Conservation (phyloP, 768 basidiomycete genomes). For the Termitomyces sp. region DNA sequence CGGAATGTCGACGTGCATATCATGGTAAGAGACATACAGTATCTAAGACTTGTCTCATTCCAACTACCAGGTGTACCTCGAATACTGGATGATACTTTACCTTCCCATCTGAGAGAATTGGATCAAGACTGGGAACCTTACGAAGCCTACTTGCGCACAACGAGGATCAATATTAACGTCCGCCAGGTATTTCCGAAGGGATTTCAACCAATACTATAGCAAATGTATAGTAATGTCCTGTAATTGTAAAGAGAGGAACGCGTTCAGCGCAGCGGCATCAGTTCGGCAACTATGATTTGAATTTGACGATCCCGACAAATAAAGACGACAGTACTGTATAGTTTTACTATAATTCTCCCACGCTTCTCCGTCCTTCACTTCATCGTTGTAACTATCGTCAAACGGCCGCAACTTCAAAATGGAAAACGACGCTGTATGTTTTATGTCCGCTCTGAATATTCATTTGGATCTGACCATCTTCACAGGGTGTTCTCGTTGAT, state of each 20-base stretch:
- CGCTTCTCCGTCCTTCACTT: constrained; percentile 18
- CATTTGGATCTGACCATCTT: neutral
- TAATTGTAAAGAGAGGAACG: neutral
- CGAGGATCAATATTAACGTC: constrained; percentile 89
- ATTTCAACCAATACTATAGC: constrained; percentile 30
- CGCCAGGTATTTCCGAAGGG: constrained; percentile 82
- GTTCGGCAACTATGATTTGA: constrained; percentile 1
- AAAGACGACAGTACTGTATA: constrained; percentile 24
- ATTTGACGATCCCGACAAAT: neutral
- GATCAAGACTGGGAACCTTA: constrained; percentile 54
- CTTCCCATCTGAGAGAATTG: constrained; percentile 44
- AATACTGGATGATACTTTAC: constrained; percentile 77
- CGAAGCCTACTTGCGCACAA: constrained; percentile 54
- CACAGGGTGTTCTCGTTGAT: constrained; percentile 94
- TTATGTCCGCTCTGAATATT: neutral
- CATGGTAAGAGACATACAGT: constrained; percentile 61
- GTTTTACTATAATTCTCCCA: constrained; percentile 31
- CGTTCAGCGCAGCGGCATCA: neutral
- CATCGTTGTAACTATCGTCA: constrained; percentile 17
- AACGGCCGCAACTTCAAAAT: constrained; percentile 33
- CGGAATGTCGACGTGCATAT: constrained; percentile 77
- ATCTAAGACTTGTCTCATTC: neutral
- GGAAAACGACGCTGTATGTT: constrained; percentile 87
- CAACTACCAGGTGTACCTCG: constrained; percentile 67
- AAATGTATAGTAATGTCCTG: neutral